Base-by-base conservation (phyloP, 164 flowering plant genomes). In the Dillenia suffruticosa region DNA sequence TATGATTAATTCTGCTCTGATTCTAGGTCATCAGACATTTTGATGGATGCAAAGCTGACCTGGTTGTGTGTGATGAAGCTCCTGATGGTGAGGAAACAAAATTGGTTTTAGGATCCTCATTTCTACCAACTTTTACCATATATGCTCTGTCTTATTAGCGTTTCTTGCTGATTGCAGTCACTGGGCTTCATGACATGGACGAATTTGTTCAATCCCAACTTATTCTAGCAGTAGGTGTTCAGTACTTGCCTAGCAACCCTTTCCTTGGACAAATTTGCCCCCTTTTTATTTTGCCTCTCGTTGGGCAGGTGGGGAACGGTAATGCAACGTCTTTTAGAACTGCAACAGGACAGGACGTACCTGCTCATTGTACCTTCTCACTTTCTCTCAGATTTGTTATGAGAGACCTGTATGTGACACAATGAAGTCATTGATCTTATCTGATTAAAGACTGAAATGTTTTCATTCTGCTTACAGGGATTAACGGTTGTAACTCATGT, bases 141-240 rank as follows among this genome's bases (percentile, higher is more conserved):
- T 45, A 14, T 9, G 51, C 1, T 58, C 12, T 62, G 49, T 13
- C 13, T 51, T 9, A 17, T 46, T 16, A 48, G 44, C 48, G 47
- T 54, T 53, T 57, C 46, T 70, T 56, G 56, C 13, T 65, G 61
- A 49, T 63, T 81, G 76, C 88, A 89, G 93, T 94, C 56, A 91
- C 97, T 52, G 97, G 99, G 53, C 97, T 94, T 67, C 99, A 91
- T 82, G 99, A 94, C 77, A 89, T 91, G 96, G 96, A 94, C 74
- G 97, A 91, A 74, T 94, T 89, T 79, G 99, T 91, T 63, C 97
- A 91, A 71, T 90, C 96, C 2, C 97, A 90, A 71, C 96, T 93
- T 52, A 93, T 93, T 58, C 77, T 93, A 46, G 97, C 96, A 16
- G 98, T 92, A 58, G 83, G 84, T 73, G 15, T 54, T 26, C 22